phyloP scores from a whole-genome alignment of 768 basidiomycete genomes.

The Amanita inopinata region DNA sequence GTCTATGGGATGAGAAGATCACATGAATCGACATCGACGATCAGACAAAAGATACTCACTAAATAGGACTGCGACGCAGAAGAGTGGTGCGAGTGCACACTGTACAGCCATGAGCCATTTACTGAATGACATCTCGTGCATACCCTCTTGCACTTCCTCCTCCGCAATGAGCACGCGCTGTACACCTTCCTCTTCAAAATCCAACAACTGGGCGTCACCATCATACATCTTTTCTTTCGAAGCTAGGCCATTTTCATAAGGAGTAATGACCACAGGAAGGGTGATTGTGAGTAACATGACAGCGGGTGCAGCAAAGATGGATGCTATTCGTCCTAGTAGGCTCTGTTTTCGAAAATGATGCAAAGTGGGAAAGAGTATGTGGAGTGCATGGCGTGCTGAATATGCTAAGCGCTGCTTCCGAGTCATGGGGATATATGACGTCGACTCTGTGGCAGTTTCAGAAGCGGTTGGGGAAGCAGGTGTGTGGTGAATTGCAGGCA shows the following conservation, averaged over 20 bases:
- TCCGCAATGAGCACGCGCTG: slow-evolving; percentile 65
- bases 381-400: slow-evolving; percentile 32
- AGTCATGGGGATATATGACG: slow-evolving; percentile 30
- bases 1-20: slow-evolving; percentile 24
- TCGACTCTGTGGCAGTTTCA: slow-evolving; percentile 33
- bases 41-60: slow-evolving; percentile 36
- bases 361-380: slow-evolving; percentile 81
- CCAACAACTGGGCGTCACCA: slow-evolving; percentile 40
- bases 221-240: slow-evolving; percentile 31
- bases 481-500: slow-evolving; percentile 50
- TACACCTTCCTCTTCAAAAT: slow-evolving; percentile 66
- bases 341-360: slow-evolving; percentile 66
- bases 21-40: neutral
- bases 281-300: slow-evolving; percentile 82
- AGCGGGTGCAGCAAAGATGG: slow-evolving; percentile 78
- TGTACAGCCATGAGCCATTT: slow-evolving; percentile 84
- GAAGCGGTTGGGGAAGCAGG: slow-evolving; percentile 39
- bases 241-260: slow-evolving; percentile 27
- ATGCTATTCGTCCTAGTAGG: slow-evolving; percentile 58
- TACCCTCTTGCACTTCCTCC: slow-evolving; percentile 59
- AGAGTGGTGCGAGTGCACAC: slow-evolving; percentile 73
- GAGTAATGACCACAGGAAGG: slow-evolving; percentile 77
- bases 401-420: slow-evolving; percentile 28
- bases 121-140: slow-evolving; percentile 57
- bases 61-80: slow-evolving; percentile 68